These are phyloP conservation scores for Neoascochyta sp. DNA, from an alignment of 2,329 filamentous ascomycete genomes.

Conservation along the genomic window DNA sequence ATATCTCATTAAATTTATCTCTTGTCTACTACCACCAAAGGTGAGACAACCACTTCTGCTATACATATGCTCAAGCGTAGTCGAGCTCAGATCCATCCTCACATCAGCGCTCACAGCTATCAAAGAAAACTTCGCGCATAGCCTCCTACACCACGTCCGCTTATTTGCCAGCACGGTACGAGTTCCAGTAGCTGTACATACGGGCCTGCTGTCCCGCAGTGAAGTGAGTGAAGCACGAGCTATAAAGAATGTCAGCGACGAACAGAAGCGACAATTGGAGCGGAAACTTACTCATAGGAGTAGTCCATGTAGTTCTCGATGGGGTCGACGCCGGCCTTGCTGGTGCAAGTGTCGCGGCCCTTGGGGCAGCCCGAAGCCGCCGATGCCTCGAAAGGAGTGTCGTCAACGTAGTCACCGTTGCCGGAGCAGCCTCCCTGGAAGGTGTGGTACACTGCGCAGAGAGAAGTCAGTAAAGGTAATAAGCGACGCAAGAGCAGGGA, in stretches of 20 bases:
- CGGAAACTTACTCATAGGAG: conserved; percentile 15
- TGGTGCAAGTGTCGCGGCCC: conserved; percentile 26
- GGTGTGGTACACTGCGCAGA: conserved; percentile 21
- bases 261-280: not conserved
- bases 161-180: conserved; percentile 13
- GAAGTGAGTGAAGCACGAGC: conserved; percentile 23
- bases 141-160: no score
- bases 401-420: conserved; percentile 23
- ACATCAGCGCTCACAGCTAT: no score
- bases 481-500: not conserved
- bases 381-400: conserved; percentile 20
- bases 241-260: conserved; percentile 3
- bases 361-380: conserved; percentile 21
- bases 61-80: no score
- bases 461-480: not conserved
- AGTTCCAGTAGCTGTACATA: conserved; percentile 16
- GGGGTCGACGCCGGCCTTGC: conserved; percentile 23
- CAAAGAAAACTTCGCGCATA: no score
- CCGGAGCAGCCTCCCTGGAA: conserved; percentile 29
- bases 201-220: conserved; percentile 23
- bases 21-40: no score
- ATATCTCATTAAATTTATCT: no score
- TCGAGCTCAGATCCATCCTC: no score
- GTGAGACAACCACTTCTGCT: no score
- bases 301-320: conserved; percentile 39